These are phyloP conservation scores for Scopulariopsis brevicaulis DNA, from an alignment of 2,329 filamentous ascomycete genomes.

Conservation along the genomic window DNA sequence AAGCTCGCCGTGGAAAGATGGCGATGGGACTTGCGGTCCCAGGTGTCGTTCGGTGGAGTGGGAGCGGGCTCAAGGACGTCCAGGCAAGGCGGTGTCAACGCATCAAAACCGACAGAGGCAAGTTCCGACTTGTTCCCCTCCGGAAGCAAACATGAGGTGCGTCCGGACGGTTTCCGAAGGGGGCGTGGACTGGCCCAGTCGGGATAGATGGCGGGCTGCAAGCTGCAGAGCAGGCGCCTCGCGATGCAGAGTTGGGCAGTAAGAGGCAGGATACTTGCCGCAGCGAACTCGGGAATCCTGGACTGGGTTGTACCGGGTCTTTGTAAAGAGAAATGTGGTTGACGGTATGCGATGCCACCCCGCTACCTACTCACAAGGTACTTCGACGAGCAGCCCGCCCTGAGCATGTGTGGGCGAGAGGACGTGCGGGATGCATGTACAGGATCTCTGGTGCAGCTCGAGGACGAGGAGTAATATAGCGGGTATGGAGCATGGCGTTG, in stretches of 20 bases:
- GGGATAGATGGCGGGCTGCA: slow-evolving; percentile 6
- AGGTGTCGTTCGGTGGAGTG: not conserved
- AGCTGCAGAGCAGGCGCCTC: slow-evolving; percentile 10
- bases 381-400: not conserved
- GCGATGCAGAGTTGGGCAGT: slow-evolving; percentile 8
- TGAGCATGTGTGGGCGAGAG: not conserved
- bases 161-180: slow-evolving; percentile 3
- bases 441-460: not conserved
- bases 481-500: not conserved
- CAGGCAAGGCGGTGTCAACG: not conserved
- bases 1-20: not conserved
- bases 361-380: not conserved
- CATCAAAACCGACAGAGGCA: not conserved
- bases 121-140: not conserved
- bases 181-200: slow-evolving; percentile 7
- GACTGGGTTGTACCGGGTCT: slow-evolving; percentile 1
- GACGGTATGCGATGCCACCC: not conserved
- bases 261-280: slow-evolving; percentile 3
- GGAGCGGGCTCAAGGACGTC: not conserved
- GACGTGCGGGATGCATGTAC: not conserved
- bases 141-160: slow-evolving; percentile 3
- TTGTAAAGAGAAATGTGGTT: not conserved
- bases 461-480: not conserved
- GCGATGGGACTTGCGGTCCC: not conserved
- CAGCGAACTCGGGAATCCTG: not conserved